A percentile compares a stretch with the other conserved stretches of the same genome.
These are phyloP conservation scores for Olyra latifolia DNA, from an alignment of 176 grass and related monocot species.

Conservation along the genomic window DNA sequence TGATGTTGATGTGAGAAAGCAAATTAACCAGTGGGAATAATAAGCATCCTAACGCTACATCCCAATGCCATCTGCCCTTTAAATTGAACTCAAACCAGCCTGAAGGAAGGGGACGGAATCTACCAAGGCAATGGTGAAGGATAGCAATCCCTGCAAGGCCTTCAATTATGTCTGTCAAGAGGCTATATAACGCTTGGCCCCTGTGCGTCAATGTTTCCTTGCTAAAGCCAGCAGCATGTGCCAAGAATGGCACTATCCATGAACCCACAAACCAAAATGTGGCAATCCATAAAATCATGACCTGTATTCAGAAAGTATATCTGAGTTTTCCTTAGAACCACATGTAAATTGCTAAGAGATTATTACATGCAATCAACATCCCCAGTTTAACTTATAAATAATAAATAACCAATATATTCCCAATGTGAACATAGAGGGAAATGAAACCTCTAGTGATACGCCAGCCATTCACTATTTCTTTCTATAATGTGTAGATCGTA, in stretches of 20 bases:
- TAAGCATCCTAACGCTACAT: constrained; percentile 71
- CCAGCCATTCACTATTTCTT: not conserved
- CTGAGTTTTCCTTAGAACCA: constrained; percentile 22
- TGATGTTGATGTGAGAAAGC: constrained; percentile 89
- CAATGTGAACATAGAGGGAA: not conserved
- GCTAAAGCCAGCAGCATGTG: constrained; percentile 83
- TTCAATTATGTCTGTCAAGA: constrained; percentile 83
- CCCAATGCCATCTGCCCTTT: constrained; percentile 73
- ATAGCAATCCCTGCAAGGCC: constrained; percentile 91
- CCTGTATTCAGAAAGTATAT: constrained; percentile 49
- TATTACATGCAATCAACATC: not conserved
- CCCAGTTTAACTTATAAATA: not conserved
- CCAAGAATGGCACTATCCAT: constrained; percentile 96
- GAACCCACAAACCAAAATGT: constrained; percentile 98
- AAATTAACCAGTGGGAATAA: constrained; percentile 88
- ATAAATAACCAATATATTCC: constrained; percentile 20
- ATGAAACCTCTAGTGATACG: not conserved
- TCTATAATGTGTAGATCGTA: not conserved
- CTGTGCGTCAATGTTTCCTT: constrained; percentile 89
- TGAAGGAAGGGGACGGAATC: constrained; percentile 81
- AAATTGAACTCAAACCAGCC: constrained; percentile 90
- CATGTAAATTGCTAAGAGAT: constrained; percentile 12
- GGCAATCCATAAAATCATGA: constrained; percentile 94
- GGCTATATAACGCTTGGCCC: constrained; percentile 92
- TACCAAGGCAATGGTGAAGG: constrained; percentile 82